A percentile compares a stretch with the other conserved stretches of the same genome.
Evolutionary conservation across 345 rosid species (phyloP).

Genomic region (Aquilaria sinensis): DNA sequence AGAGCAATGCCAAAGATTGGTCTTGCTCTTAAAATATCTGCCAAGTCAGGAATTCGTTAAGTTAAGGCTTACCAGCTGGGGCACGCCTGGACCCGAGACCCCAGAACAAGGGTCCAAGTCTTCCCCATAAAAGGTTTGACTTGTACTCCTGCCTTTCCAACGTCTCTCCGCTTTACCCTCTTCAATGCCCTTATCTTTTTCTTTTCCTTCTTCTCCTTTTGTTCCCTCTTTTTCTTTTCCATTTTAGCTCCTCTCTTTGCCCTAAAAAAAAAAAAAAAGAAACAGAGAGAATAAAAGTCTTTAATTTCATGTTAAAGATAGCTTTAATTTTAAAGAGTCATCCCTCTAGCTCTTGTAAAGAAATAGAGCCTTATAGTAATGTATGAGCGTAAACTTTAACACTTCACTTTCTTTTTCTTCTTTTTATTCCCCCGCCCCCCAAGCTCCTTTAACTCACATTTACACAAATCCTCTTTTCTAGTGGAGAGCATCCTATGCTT

Average conservation of each 20-base stretch:
- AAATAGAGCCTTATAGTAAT: no score
- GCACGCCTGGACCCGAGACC: conserved; percentile 16
- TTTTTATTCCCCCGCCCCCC: no score
- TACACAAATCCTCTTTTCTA: no score
- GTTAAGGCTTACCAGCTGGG: conserved; percentile 10
- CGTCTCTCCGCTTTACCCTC: neutral
- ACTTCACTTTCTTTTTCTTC: no score
- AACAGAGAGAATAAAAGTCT: no score
- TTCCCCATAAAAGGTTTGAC: conserved; percentile 49
- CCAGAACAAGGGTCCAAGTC: conserved; percentile 10
- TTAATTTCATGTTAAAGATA: neutral
- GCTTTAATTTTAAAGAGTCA: no score
- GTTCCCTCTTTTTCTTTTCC: neutral
- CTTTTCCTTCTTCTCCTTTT: neutral
- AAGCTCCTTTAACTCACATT: no score
- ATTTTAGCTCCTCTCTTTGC: neutral
- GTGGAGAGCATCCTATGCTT: no score
- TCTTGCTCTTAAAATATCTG: conserved; percentile 15
- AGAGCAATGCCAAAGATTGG: no score
- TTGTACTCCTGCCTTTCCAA: conserved; percentile 4
- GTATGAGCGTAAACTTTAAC: no score
- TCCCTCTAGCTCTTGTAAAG: no score
- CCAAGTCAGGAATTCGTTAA: conserved; percentile 14
- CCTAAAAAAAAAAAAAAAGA: neutral
- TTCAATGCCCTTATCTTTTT: neutral